phyloP scores from a whole-genome alignment of 257 asterid species.

The Galeopsis tetrahit region DNA sequence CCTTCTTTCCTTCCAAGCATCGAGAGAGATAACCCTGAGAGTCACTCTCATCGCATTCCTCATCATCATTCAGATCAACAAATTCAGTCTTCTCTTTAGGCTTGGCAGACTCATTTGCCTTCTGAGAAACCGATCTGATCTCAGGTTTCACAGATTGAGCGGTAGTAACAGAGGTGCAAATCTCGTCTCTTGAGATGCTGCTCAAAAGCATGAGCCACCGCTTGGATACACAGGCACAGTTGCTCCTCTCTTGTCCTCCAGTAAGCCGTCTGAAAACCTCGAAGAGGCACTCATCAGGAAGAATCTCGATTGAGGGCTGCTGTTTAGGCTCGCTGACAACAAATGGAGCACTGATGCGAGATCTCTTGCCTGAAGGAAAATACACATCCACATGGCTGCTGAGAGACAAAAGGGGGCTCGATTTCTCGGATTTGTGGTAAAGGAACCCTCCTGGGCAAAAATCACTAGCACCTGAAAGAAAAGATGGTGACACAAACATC shows the following conservation, averaged over 20 bases:
- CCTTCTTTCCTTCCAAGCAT: constrained; percentile 86
- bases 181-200: constrained; percentile 68
- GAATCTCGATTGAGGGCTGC: constrained; percentile 75
- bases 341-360: constrained; percentile 76
- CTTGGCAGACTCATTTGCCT: constrained; percentile 36
- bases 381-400: constrained; percentile 66
- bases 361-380: constrained; percentile 77
- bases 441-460: constrained; percentile 58
- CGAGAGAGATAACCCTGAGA: constrained; percentile 72
- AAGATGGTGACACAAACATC: constrained; percentile 27
- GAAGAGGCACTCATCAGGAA: constrained; percentile 95
- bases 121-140: constrained; percentile 34
- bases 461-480: constrained; percentile 55
- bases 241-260: constrained; percentile 71
- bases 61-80: constrained; percentile 33
- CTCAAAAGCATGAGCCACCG: constrained; percentile 92
- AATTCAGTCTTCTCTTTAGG: constrained; percentile 43
- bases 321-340: constrained; percentile 49
- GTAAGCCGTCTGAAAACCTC: constrained; percentile 85
- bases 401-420: constrained; percentile 53
- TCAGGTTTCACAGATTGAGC: constrained; percentile 38
- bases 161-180: constrained; percentile 27
- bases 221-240: constrained; percentile 85
- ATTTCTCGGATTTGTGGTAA: constrained; percentile 59
- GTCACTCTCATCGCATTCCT: constrained; percentile 41